Evolutionary conservation across 306 rosid species (phyloP).

Genomic region (Castanea sativa): DNA sequence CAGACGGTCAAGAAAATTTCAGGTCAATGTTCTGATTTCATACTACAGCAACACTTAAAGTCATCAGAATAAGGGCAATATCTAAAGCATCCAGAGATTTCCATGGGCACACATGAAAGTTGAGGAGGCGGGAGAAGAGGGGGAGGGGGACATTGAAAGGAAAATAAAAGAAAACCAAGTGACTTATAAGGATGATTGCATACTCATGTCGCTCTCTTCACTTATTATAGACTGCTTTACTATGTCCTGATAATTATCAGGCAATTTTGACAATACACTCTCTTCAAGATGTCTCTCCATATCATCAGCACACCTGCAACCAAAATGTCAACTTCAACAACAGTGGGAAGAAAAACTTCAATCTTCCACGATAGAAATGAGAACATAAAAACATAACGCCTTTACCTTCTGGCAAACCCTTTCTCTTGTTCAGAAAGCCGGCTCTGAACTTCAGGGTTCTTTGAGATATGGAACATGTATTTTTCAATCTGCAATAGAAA

Average conservation of each 20-base stretch:
- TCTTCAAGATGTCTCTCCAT: slow-evolving; percentile 73
- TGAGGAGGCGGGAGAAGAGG: not conserved
- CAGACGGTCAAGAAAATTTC: not conserved
- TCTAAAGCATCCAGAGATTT: not conserved
- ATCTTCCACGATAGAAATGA: not conserved
- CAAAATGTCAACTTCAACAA: slow-evolving; percentile 32
- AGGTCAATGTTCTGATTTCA: not conserved
- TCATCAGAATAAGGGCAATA: not conserved
- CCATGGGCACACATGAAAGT: not conserved
- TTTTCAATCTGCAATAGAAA: slow-evolving; percentile 71
- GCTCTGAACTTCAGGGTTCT: slow-evolving; percentile 54
- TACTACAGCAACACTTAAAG: not conserved
- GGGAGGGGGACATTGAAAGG: not conserved
- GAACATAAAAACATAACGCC: slow-evolving; percentile 11
- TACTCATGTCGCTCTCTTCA: slow-evolving; percentile 95
- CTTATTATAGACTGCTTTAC: slow-evolving; percentile 70
- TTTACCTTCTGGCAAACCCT: slow-evolving; percentile 54
- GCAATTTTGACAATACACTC: slow-evolving; percentile 66
- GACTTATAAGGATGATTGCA: slow-evolving; percentile 15
- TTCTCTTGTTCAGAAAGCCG: slow-evolving; percentile 75
- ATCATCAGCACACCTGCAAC: slow-evolving; percentile 64
- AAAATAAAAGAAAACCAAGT: slow-evolving; percentile 7
- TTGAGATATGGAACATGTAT: slow-evolving; percentile 65
- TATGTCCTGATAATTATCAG: slow-evolving; percentile 65
- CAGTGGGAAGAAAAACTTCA: slow-evolving; percentile 1